These are phyloP conservation scores for Plicaturopsis crispa DNA, from an alignment of 768 basidiomycete species.

Conservation along the genomic window DNA sequence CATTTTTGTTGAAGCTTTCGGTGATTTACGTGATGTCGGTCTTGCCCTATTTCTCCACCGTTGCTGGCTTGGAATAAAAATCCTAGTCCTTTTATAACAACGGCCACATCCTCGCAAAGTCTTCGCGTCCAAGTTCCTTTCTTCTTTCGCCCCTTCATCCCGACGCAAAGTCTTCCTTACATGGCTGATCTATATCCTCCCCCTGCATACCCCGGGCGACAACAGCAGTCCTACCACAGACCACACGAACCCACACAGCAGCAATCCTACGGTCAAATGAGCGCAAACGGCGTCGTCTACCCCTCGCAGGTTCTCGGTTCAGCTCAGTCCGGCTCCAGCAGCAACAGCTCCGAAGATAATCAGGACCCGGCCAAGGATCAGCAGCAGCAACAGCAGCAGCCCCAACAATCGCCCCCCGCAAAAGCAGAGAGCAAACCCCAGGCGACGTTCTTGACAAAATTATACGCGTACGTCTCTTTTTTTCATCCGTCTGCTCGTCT, in stretches of 20 bases:
- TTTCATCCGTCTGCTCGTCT: conserved; percentile 4
- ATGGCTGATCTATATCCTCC: conserved; percentile 42
- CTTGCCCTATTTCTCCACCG: too few relatives aligned
- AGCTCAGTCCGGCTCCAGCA: conserved; percentile 29
- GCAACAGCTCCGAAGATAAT: conserved; percentile 40
- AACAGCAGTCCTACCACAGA: conserved; percentile 30
- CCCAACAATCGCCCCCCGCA: conserved; percentile 32
- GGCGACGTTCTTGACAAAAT: conserved; percentile 94
- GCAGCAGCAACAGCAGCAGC: conserved; percentile 36
- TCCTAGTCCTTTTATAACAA: too few relatives aligned
- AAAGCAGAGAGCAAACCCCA: conserved; percentile 79
- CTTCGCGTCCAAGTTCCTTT: too few relatives aligned
- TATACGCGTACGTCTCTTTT: conserved; percentile 73
- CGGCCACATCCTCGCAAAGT: too few relatives aligned
- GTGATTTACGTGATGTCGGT: too few relatives aligned
- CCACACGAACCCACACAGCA: conserved; percentile 26
- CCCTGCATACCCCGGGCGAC: conserved; percentile 26
- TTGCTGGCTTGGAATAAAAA: too few relatives aligned
- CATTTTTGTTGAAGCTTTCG: too few relatives aligned
- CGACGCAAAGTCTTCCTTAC: too few relatives aligned
- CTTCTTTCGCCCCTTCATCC: conserved; percentile 22
- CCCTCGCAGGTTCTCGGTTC: conserved; percentile 27
- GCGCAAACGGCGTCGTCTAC: too few relatives aligned
- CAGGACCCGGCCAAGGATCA: conserved; percentile 42
- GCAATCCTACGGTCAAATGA: conserved; percentile 24